Evolutionary conservation across 1,139 yeast genomes (phyloP).

Genomic region (Candida sp.): DNA sequence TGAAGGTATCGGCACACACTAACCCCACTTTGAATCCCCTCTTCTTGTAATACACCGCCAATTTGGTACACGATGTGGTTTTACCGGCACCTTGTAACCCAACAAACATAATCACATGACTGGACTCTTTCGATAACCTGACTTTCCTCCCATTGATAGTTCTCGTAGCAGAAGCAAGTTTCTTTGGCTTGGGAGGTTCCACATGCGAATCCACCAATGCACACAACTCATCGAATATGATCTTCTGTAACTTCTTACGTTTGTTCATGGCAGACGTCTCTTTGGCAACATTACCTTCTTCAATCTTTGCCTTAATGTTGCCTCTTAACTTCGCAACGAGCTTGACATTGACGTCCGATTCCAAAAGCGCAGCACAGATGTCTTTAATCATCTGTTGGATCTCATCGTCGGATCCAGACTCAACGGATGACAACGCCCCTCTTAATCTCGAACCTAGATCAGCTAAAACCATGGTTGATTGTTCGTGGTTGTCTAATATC

Average conservation of each 20-base stretch:
- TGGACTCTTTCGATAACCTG: slow-evolving; percentile 29
- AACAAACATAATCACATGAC: slow-evolving; percentile 89
- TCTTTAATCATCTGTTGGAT: slow-evolving; percentile 72
- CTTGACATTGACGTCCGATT: slow-evolving; percentile 89
- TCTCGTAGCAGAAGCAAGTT: slow-evolving; percentile 35
- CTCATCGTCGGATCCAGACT: slow-evolving; percentile 45
- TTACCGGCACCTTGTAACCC: slow-evolving; percentile 99
- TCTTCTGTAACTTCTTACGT: slow-evolving; percentile 84
- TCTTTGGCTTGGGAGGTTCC: slow-evolving; percentile 85
- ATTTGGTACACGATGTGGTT: slow-evolving; percentile 95
- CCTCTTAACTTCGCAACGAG: slow-evolving; percentile 80
- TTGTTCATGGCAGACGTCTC: slow-evolving; percentile 61
- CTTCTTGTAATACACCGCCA: slow-evolving; percentile 93
- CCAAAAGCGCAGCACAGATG: slow-evolving; percentile 87
- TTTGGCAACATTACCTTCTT: slow-evolving; percentile 49
- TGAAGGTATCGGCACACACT: slow-evolving; percentile 98
- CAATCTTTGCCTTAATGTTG: slow-evolving; percentile 62
- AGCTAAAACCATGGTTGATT: slow-evolving; percentile 81
- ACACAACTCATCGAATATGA: slow-evolving; percentile 92
- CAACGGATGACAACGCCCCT: slow-evolving; percentile 71
- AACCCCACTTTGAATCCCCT: slow-evolving; percentile 95
- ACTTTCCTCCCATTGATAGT: slow-evolving; percentile 35
- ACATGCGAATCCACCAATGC: slow-evolving; percentile 74
- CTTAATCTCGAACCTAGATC: slow-evolving; percentile 89
- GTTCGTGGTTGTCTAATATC: neutral